These are phyloP conservation scores for Viola odorata DNA, from an alignment of 345 rosid genomes.

Conservation along the genomic window DNA sequence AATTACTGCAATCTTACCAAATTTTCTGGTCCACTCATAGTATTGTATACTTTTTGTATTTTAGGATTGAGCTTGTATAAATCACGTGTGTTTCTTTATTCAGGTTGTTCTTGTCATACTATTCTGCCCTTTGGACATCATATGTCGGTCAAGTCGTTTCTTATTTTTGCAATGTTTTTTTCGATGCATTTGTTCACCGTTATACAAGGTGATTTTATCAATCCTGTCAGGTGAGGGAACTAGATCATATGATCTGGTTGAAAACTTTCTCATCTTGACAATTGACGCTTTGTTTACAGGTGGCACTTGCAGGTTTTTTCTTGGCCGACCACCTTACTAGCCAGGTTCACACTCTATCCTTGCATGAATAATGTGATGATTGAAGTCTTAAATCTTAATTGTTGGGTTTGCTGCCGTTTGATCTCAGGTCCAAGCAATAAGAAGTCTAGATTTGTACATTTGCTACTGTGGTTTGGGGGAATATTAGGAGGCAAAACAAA, in stretches of 20 bases:
- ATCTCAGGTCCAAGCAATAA: conserved; percentile 64
- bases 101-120: conserved; percentile 37
- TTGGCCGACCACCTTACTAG: conserved; percentile 62
- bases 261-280: not conserved
- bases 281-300: conserved; percentile 39
- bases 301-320: conserved; percentile 58
- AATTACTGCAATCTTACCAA: no score
- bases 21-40: no score
- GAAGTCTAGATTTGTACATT: conserved; percentile 60
- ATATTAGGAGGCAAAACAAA: conserved; percentile 46
- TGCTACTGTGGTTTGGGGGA: conserved; percentile 72
- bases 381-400: no score
- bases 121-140: conserved; percentile 48
- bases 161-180: conserved; percentile 31
- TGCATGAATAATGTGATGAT: no score
- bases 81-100: no score
- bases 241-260: not conserved
- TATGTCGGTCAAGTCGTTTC: conserved; percentile 42
- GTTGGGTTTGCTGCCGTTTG: not conserved
- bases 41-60: conserved; percentile 9
- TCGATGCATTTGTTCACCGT: conserved; percentile 39
- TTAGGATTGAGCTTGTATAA: no score
- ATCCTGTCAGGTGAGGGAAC: not conserved
- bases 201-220: conserved; percentile 36
- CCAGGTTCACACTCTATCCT: conserved; percentile 35